A percentile compares a stretch with the other conserved stretches of the same genome.
phyloP scores from a whole-genome alignment of 1,284 basidiomycete genomes.

The Fomitopsis palustris region DNA sequence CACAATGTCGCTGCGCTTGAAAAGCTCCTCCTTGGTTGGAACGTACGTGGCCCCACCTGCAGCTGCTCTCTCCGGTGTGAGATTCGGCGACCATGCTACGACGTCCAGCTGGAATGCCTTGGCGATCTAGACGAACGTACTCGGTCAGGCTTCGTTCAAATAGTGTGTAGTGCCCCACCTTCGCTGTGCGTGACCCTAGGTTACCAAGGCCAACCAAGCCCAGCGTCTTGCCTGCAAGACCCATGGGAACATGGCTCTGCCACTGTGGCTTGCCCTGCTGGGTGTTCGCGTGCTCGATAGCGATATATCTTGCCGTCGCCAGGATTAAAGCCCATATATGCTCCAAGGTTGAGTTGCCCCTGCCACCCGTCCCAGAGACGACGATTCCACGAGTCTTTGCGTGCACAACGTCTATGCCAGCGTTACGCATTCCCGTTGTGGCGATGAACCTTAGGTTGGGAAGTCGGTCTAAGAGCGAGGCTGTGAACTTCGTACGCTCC shows the following conservation, averaged over 20 bases:
- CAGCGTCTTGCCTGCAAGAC: constrained; percentile 50
- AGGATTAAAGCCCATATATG: constrained; percentile 69
- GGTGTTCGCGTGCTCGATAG: constrained; percentile 47
- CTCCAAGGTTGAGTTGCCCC: constrained; percentile 48
- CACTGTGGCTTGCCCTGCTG: constrained; percentile 48
- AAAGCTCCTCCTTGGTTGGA: constrained; percentile 48
- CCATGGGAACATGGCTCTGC: constrained; percentile 53
- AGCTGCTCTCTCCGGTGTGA: constrained; percentile 54
- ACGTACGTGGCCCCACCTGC: constrained; percentile 46
- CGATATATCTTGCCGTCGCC: constrained; percentile 49
- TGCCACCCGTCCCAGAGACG: constrained; percentile 51
- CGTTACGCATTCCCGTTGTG: constrained; percentile 53
- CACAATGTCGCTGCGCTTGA: constrained; percentile 52
- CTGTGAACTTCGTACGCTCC: constrained; percentile 57
- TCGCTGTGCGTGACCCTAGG: constrained; percentile 46
- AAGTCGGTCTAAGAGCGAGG: constrained; percentile 46
- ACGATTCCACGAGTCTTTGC: constrained; percentile 49
- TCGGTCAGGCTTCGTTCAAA: not conserved
- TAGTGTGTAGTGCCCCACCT: constrained; percentile 28
- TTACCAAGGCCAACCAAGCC: constrained; percentile 58
- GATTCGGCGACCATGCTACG: constrained; percentile 60
- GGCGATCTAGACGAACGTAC: constrained; percentile 40
- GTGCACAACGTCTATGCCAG: constrained; percentile 44
- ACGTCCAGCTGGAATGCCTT: constrained; percentile 58
- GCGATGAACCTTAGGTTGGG: constrained; percentile 57